Evolutionary conservation across 306 rosid species (phyloP).

Genomic region (Notholithocarpus densiflorus): DNA sequence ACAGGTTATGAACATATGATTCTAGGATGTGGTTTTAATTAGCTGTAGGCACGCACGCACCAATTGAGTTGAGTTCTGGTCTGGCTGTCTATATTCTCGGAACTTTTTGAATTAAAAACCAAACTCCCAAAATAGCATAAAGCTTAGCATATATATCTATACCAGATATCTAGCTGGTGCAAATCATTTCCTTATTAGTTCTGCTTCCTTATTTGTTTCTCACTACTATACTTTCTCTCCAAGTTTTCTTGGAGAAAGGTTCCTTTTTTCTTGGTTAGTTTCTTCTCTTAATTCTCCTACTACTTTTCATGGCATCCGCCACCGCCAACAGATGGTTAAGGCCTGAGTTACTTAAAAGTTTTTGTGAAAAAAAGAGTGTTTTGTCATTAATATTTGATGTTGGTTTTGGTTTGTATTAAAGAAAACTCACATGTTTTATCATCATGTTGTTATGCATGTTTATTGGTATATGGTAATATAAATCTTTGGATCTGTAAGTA

Average conservation of each 20-base stretch:
- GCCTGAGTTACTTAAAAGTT: constrained; percentile 62
- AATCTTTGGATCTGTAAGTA: background rate
- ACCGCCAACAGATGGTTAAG: constrained; percentile 63
- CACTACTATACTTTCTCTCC: background rate
- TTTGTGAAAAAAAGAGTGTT: background rate
- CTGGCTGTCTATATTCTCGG: background rate
- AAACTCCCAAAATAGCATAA: background rate
- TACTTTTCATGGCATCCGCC: constrained; percentile 32
- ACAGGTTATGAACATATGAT: background rate
- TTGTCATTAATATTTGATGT: background rate
- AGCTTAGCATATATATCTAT: background rate
- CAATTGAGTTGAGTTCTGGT: too few species aligned
- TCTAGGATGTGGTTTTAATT: background rate
- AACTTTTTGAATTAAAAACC: constrained; percentile 4
- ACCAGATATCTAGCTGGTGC: background rate
- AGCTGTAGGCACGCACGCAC: too few species aligned
- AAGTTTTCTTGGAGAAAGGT: constrained; percentile 19
- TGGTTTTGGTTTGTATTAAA: background rate
- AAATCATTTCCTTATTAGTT: background rate
- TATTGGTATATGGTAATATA: background rate
- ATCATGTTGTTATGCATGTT: background rate
- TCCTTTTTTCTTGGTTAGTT: background rate
- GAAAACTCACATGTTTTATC: background rate
- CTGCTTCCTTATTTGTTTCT: constrained; percentile 5
- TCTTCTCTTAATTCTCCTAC: constrained; percentile 6